phyloP scores from a whole-genome alignment of 495 filamentous ascomycete genomes.

The Talaromyces ruber region DNA sequence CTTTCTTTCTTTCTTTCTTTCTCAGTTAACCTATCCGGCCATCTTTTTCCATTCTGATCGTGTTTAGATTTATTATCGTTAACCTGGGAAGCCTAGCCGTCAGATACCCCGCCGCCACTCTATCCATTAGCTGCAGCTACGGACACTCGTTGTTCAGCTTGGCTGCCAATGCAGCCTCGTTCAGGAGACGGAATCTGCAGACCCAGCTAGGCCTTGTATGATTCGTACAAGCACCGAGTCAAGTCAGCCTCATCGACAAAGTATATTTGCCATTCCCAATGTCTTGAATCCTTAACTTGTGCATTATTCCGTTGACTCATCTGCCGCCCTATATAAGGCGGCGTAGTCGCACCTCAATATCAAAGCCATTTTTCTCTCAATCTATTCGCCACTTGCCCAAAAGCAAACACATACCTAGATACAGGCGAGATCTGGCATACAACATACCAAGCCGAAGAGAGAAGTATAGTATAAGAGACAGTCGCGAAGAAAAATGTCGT shows the following conservation, averaged over 20 bases:
- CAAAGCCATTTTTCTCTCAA: not conserved
- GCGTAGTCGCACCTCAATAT: not conserved
- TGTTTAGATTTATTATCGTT: not conserved
- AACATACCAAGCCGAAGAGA: not conserved
- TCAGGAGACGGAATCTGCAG: not conserved
- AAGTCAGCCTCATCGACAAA: not conserved
- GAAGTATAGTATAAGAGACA: not conserved
- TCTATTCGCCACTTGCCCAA: not conserved
- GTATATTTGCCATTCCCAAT: not conserved
- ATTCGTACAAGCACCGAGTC: not conserved
- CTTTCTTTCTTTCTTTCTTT: not conserved
- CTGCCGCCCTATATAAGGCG: not conserved
- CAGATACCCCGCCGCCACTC: not conserved
- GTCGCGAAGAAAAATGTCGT: not conserved
- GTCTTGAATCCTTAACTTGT: not conserved
- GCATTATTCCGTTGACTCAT: not conserved
- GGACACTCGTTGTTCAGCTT: not conserved
- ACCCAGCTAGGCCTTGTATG: not conserved
- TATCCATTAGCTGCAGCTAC: not conserved
- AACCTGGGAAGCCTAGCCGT: not conserved
- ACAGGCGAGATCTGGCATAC: not conserved
- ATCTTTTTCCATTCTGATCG: not conserved
- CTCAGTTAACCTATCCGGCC: not conserved
- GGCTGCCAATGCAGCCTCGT: not conserved
- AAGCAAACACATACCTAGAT: not conserved